Conservation (phyloP, 2,329 filamentous ascomycete genomes). For the Emergomyces pasteurianus region DNA sequence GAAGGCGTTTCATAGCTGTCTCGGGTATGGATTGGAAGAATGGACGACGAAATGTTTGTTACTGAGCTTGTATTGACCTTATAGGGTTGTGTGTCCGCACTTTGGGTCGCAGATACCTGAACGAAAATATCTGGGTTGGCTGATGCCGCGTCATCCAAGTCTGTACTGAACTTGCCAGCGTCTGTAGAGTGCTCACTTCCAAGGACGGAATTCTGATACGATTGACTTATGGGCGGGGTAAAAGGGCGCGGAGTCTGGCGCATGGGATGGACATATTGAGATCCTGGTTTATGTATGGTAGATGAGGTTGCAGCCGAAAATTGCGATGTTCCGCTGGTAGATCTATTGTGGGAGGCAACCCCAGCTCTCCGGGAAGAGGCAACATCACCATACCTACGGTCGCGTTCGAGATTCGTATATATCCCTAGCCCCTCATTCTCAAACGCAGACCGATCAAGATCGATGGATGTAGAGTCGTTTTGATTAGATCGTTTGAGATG, state of each 20-base stretch:
- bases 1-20: constrained; percentile 42
- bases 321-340: constrained; percentile 44
- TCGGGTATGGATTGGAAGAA: constrained; percentile 34
- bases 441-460: constrained; percentile 42
- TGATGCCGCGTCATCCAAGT: constrained; percentile 7
- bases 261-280: constrained; percentile 44
- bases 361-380: constrained; percentile 26
- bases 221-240: constrained; percentile 40
- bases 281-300: constrained; percentile 37
- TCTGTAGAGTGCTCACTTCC: constrained; percentile 34
- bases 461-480: constrained; percentile 38
- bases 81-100: constrained; percentile 22
- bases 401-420: constrained; percentile 25
- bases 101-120: constrained; percentile 25
- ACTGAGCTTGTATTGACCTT: constrained; percentile 30
- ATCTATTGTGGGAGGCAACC: constrained; percentile 37
- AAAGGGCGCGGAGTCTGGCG: constrained; percentile 44
- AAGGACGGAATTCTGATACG: constrained; percentile 38
- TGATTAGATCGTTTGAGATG: constrained; percentile 43
- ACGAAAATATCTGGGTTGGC: constrained; percentile 8
- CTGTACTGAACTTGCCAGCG: constrained; percentile 22
- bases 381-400: constrained; percentile 25
- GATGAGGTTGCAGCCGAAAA: constrained; percentile 35
- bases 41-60: constrained; percentile 22
- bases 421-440: constrained; percentile 49